These are phyloP conservation scores for Coffea eugenioides DNA, from an alignment of 257 asterid species.

Conservation along the genomic window DNA sequence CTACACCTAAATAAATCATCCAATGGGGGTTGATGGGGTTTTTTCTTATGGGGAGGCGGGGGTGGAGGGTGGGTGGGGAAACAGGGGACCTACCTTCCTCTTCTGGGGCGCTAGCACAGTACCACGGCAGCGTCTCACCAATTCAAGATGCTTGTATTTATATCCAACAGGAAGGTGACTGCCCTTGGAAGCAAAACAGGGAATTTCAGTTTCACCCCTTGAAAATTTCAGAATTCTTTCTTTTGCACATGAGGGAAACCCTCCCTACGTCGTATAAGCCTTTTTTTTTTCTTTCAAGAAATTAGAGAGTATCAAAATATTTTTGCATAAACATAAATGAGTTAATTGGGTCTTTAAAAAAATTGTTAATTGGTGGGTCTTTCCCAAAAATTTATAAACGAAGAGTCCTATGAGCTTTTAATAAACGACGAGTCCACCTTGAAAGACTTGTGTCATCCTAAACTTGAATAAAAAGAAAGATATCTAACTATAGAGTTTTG, in stretches of 20 bases:
- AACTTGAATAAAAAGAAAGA: neutral
- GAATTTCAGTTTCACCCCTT: conserved; percentile 2
- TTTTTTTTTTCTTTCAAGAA: no score
- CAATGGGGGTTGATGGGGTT: no score
- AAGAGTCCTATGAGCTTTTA: neutral
- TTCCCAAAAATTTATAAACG: no score
- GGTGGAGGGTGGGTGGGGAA: no score
- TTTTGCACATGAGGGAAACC: neutral
- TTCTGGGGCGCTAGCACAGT: conserved; percentile 18
- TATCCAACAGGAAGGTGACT: conserved; percentile 15
- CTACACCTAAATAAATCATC: no score
- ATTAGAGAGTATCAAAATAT: no score
- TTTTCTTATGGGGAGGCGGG: neutral
- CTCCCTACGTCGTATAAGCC: neutral
- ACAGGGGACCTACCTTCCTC: conserved; percentile 5
- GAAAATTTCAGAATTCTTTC: neutral
- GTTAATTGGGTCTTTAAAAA: no score
- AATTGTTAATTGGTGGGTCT: no score
- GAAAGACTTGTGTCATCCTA: neutral
- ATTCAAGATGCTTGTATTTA: conserved; percentile 54
- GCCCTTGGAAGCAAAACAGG: neutral
- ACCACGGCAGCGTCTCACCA: conserved; percentile 42
- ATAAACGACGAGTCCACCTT: neutral
- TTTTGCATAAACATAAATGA: no score
- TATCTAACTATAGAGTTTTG: neutral